A percentile compares a stretch with the other conserved stretches of the same genome.
Evolutionary conservation across 352 stramenopile species (phyloP).

Genomic region (Phytophthora constricta): DNA sequence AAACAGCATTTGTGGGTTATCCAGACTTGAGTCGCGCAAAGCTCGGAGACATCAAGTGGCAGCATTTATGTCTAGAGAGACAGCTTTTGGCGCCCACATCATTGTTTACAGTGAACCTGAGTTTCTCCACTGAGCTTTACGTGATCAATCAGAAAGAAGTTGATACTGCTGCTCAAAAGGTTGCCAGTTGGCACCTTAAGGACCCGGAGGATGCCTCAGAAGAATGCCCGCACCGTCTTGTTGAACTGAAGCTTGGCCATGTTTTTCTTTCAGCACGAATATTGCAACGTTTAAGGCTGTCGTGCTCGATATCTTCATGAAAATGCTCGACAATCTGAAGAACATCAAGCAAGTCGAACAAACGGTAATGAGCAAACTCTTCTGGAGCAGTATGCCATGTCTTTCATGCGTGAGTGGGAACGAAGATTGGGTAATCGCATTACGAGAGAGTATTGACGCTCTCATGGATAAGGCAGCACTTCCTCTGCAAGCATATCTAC

Average conservation of each 20-base stretch:
- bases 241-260: slow-evolving; percentile 53
- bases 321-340: slow-evolving; percentile 83
- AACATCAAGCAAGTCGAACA: slow-evolving; percentile 91
- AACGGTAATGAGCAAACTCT: slow-evolving; percentile 94
- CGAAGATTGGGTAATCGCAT: slow-evolving; percentile 82
- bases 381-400: slow-evolving; percentile 93
- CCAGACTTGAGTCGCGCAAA: slow-evolving; percentile 65
- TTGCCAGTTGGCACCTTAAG: slow-evolving; percentile 68
- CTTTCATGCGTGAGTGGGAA: slow-evolving; percentile 83
- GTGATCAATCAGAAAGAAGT: slow-evolving; percentile 86
- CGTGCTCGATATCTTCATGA: slow-evolving; percentile 77
- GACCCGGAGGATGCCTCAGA: slow-evolving; percentile 73
- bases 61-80: slow-evolving; percentile 77
- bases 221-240: slow-evolving; percentile 53
- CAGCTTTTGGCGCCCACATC: slow-evolving; percentile 65
- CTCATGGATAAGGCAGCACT: slow-evolving; percentile 66
- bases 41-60: slow-evolving; percentile 80
- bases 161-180: slow-evolving; percentile 50
- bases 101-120: slow-evolving; percentile 79
- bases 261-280: slow-evolving; percentile 78
- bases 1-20: slow-evolving; percentile 72
- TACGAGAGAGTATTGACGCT: slow-evolving; percentile 64
- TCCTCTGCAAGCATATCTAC: slow-evolving; percentile 80
- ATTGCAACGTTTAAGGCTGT: slow-evolving; percentile 64
- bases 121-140: slow-evolving; percentile 67